Conservation (phyloP, 805 yeast species). For the Metschnikowia amazonensis region DNA sequence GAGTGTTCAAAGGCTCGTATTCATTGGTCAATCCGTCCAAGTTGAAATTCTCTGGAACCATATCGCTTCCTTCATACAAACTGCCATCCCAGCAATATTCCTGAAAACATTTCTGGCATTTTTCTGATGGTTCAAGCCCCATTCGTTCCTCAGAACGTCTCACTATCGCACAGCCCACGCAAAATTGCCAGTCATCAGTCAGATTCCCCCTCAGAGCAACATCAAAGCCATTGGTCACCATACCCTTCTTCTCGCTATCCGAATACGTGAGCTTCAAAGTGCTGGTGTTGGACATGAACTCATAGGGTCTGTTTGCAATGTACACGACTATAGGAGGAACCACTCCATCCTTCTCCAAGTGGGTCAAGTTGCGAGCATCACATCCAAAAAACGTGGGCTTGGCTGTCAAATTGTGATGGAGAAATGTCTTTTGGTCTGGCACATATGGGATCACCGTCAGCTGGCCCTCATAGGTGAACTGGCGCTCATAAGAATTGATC, state of each 20-base stretch:
- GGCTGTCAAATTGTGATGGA: conserved; percentile 56
- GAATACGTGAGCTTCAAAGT: conserved; percentile 64
- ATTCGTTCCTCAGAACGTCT: conserved; percentile 25
- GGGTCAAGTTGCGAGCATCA: conserved; percentile 58
- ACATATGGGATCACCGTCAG: conserved; percentile 75
- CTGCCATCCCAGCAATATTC: conserved; percentile 29
- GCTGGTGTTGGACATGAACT: conserved; percentile 65
- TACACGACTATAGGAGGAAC: conserved; percentile 76
- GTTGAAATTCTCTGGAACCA: conserved; percentile 28
- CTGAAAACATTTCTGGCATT: conserved; percentile 24
- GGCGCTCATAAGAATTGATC: conserved; percentile 32
- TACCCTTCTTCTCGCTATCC: conserved; percentile 50
- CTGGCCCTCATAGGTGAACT: conserved; percentile 42
- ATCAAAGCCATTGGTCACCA: conserved; percentile 75
- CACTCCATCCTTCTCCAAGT: conserved; percentile 38
- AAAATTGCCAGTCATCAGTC: conserved; percentile 20
- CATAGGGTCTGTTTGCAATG: conserved; percentile 67
- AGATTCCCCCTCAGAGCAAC: conserved; percentile 40
- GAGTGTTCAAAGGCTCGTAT: conserved; percentile 13
- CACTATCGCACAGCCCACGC: conserved; percentile 30
- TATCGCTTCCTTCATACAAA: conserved; percentile 14
- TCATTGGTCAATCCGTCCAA: conserved; percentile 28
- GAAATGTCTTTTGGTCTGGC: conserved; percentile 63
- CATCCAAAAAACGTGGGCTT: conserved; percentile 85
- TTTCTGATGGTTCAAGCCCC: conserved; percentile 22